Evolutionary conservation across 495 filamentous ascomycete species (phyloP).

Genomic region (Talaromyces nanjingensis): DNA sequence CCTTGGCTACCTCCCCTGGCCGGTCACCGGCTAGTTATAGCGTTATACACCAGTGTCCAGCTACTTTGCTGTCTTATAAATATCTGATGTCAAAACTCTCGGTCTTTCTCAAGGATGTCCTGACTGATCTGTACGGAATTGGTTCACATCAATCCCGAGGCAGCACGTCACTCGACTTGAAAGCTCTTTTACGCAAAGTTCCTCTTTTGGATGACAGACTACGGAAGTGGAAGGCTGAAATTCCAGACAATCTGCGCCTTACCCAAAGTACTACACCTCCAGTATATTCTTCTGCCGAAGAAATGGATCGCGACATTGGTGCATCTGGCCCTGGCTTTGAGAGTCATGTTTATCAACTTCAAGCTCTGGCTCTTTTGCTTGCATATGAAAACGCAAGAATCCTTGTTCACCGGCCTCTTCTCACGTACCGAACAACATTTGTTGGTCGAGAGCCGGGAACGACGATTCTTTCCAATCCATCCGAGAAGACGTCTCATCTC

Average conservation of each 20-base stretch:
- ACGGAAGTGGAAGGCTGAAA: no score
- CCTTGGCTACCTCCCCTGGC: slow-evolving; percentile 9
- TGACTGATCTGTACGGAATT: slow-evolving; percentile 16
- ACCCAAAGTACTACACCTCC: slow-evolving; percentile 11
- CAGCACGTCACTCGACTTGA: no score
- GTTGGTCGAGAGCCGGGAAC: no score
- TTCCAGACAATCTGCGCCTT: no score
- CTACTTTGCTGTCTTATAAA: slow-evolving; percentile 23
- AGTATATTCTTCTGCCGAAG: slow-evolving; percentile 14
- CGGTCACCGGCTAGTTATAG: slow-evolving; percentile 14
- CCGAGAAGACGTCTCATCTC: no score
- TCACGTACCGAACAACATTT: no score
- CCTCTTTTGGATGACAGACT: no score
- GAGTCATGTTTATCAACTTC: slow-evolving; percentile 23
- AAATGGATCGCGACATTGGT: slow-evolving; percentile 22
- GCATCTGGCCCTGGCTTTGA: slow-evolving; percentile 21
- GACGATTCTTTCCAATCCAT: no score
- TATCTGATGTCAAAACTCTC: slow-evolving; percentile 27
- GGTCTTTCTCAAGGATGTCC: slow-evolving; percentile 15
- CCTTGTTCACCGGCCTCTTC: no score
- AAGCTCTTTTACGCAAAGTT: no score
- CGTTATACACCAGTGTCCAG: slow-evolving; percentile 1
- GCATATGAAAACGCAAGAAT: no score
- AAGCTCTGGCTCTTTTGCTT: slow-evolving; percentile 20
- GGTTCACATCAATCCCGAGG: no score